phyloP scores from a whole-genome alignment of 1,284 basidiomycete species.

The Boletellus sp. region DNA sequence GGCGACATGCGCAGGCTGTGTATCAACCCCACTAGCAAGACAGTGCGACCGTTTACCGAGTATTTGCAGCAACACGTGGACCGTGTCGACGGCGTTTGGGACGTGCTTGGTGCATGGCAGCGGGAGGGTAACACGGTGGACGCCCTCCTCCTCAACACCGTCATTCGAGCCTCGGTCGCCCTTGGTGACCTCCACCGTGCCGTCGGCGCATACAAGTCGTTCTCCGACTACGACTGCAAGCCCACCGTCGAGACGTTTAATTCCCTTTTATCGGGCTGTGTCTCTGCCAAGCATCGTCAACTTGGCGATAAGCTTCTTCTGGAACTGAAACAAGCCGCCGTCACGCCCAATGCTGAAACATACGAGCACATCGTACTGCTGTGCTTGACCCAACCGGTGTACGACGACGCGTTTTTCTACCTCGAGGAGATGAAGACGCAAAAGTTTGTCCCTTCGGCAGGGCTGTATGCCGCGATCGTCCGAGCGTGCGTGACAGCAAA shows the following conservation, averaged over 20 bases:
- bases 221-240: constrained; percentile 49
- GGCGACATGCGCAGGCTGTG: constrained; percentile 51
- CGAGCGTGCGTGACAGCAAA: constrained; percentile 51
- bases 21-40: constrained; percentile 45
- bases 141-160: constrained; percentile 56
- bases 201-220: constrained; percentile 69
- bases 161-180: constrained; percentile 62
- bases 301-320: constrained; percentile 59
- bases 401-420: constrained; percentile 86
- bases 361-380: constrained; percentile 68
- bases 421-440: constrained; percentile 81
- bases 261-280: constrained; percentile 62
- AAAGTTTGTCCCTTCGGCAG: constrained; percentile 49
- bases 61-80: constrained; percentile 48
- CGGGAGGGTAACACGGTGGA: constrained; percentile 52
- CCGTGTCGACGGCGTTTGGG: constrained; percentile 64
- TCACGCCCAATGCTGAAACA: constrained; percentile 55
- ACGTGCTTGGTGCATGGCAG: constrained; percentile 58
- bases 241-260: constrained; percentile 71
- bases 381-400: constrained; percentile 64
- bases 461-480: constrained; percentile 61
- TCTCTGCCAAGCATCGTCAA: constrained; percentile 49
- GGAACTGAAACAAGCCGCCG: constrained; percentile 54
- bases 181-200: constrained; percentile 73
- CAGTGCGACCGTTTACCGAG: constrained; percentile 50